phyloP scores from a whole-genome alignment of 169 alveolate species.

The Cryptosporidium bovis region DNA sequence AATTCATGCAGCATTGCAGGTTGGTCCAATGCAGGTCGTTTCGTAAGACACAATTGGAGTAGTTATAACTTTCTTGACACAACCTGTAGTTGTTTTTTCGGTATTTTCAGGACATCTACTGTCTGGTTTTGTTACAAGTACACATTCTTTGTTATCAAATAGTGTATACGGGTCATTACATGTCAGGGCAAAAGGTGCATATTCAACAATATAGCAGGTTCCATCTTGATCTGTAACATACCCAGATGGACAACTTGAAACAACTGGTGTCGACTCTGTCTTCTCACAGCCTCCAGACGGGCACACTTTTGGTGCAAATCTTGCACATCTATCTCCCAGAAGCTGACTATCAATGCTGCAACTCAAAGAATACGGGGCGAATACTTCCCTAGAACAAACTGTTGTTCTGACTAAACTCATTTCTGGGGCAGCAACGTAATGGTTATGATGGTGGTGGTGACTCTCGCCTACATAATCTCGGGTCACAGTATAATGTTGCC shows the following conservation, averaged over 20 bases:
- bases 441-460: slow-evolving; percentile 13
- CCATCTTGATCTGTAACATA: slow-evolving; percentile 72
- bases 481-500: not conserved
- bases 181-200: slow-evolving; percentile 72
- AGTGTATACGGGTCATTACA: slow-evolving; percentile 66
- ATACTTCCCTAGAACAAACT: slow-evolving; percentile 71
- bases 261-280: slow-evolving; percentile 65
- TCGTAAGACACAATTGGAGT: slow-evolving; percentile 74
- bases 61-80: slow-evolving; percentile 73
- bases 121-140: slow-evolving; percentile 70
- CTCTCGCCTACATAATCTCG: not conserved
- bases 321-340: slow-evolving; percentile 74
- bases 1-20: slow-evolving; percentile 61
- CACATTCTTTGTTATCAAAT: slow-evolving; percentile 72
- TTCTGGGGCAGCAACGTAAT: slow-evolving; percentile 20
- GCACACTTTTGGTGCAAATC: slow-evolving; percentile 73
- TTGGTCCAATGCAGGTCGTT: slow-evolving; percentile 74
- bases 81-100: slow-evolving; percentile 73
- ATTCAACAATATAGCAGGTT: slow-evolving; percentile 73
- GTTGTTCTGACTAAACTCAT: slow-evolving; percentile 63
- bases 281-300: slow-evolving; percentile 74
- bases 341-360: slow-evolving; percentile 63
- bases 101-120: slow-evolving; percentile 72
- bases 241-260: slow-evolving; percentile 74
- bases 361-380: slow-evolving; percentile 69